Evolutionary conservation across 164 flowering plant species (phyloP).

Genomic region (Stephania japonica): DNA sequence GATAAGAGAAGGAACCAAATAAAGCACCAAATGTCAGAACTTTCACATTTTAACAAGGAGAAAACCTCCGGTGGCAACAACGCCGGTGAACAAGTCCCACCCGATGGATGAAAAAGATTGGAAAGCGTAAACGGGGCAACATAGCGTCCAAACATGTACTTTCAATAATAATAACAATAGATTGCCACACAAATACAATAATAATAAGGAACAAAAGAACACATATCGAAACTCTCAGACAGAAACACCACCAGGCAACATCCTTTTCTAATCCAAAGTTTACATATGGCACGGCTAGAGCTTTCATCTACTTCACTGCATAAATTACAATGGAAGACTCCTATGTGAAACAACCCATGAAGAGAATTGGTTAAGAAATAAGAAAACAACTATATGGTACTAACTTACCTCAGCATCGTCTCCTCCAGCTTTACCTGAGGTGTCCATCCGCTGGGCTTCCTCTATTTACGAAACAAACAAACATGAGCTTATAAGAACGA

Average conservation of each 20-base stretch:
- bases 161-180: background rate
- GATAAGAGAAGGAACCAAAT: background rate
- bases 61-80: constrained; percentile 35
- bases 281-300: background rate
- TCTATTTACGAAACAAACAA: constrained; percentile 4
- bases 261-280: background rate
- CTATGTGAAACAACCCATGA: background rate
- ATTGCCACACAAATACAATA: background rate
- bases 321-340: background rate
- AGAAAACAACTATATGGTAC: background rate
- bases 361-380: background rate
- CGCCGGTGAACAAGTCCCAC: background rate
- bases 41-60: background rate
- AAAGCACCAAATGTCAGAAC: background rate
- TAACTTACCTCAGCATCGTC: constrained; percentile 25
- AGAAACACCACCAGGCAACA: constrained; percentile 1
- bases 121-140: background rate
- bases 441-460: constrained; percentile 23
- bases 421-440: constrained; percentile 21
- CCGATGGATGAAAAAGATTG: background rate
- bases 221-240: background rate
- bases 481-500: background rate
- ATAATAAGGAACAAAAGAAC: background rate
- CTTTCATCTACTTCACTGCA: constrained; percentile 10
- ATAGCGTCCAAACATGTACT: background rate